Evolutionary conservation across 176 grass and related monocot genomes (phyloP).

Genomic region (Pontederia paniculata): DNA sequence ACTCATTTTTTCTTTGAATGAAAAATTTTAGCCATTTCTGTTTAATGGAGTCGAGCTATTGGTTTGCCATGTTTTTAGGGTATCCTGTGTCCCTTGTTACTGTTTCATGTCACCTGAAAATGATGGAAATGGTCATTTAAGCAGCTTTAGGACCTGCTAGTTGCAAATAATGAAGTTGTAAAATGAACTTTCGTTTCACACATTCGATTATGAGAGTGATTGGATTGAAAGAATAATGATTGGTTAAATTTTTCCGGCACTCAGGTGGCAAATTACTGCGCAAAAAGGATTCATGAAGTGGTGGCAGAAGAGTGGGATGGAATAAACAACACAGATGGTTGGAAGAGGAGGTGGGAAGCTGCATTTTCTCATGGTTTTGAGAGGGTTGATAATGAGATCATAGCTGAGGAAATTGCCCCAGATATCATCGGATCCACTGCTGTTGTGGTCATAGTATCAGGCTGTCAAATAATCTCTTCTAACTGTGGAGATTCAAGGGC

Average conservation of each 20-base stretch:
- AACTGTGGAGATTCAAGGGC: constrained; percentile 48
- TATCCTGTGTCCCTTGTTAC: too few relatives aligned
- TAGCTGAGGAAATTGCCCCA: constrained; percentile 26
- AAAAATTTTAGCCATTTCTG: too few relatives aligned
- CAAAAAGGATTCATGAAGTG: constrained; percentile 28
- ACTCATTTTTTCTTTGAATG: too few relatives aligned
- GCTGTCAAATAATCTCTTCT: constrained; percentile 37
- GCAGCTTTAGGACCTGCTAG: not conserved
- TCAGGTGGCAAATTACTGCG: constrained; percentile 37
- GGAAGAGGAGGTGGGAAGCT: constrained; percentile 30
- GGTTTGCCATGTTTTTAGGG: too few relatives aligned
- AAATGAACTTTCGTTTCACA: not conserved
- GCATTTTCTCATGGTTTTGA: constrained; percentile 26
- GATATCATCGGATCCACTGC: constrained; percentile 41
- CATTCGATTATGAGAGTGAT: too few relatives aligned
- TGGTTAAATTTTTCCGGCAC: constrained; percentile 1
- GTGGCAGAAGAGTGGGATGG: constrained; percentile 33
- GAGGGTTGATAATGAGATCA: constrained; percentile 33
- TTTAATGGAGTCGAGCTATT: too few relatives aligned
- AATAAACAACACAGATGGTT: constrained; percentile 14
- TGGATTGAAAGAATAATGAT: not conserved
- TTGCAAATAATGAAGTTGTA: not conserved
- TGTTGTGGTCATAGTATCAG: constrained; percentile 27
- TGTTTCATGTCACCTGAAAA: too few relatives aligned
- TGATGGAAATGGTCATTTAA: not conserved